These are phyloP conservation scores for Russula compacta DNA, from an alignment of 768 basidiomycete species.

Conservation along the genomic window DNA sequence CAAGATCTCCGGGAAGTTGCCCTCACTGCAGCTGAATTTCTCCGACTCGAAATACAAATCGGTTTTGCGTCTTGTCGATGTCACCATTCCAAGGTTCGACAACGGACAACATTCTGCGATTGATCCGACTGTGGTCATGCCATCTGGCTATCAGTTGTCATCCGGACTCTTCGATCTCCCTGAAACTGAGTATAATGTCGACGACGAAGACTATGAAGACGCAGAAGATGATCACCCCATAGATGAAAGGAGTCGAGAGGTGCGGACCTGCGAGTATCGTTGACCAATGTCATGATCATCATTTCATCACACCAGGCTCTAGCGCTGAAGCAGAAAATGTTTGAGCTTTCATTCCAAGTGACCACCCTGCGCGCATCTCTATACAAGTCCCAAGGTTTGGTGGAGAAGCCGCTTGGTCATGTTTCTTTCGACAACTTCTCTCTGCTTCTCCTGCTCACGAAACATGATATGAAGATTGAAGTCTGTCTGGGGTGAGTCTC, in stretches of 20 bases:
- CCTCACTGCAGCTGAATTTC: conserved; percentile 80
- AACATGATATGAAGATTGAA: conserved; percentile 82
- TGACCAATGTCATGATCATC: background rate
- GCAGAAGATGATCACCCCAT: conserved; percentile 53
- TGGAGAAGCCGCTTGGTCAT: conserved; percentile 72
- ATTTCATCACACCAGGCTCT: conserved; percentile 24
- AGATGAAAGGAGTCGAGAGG: conserved; percentile 40
- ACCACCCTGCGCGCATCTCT: conserved; percentile 73
- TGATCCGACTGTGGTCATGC: background rate
- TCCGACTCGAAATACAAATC: conserved; percentile 88
- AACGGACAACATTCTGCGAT: conserved; percentile 27
- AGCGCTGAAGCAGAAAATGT: conserved; percentile 49
- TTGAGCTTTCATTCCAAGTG: conserved; percentile 84
- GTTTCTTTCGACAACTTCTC: conserved; percentile 72
- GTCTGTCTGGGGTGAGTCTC: conserved; percentile 59
- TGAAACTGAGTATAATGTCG: conserved; percentile 61
- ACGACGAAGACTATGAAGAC: conserved; percentile 39
- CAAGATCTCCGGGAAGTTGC: conserved; percentile 84
- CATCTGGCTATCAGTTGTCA: conserved; percentile 42
- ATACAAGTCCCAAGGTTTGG: conserved; percentile 55
- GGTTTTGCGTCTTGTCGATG: conserved; percentile 86
- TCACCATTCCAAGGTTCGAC: conserved; percentile 78
- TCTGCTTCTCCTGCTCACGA: conserved; percentile 62
- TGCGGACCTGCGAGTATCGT: conserved; percentile 23
- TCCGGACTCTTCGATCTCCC: conserved; percentile 44